A percentile compares a stretch with the other conserved stretches of the same genome.
Evolutionary conservation across 2,329 filamentous ascomycete genomes (phyloP).

Genomic region (Coleophoma cylindrospora): DNA sequence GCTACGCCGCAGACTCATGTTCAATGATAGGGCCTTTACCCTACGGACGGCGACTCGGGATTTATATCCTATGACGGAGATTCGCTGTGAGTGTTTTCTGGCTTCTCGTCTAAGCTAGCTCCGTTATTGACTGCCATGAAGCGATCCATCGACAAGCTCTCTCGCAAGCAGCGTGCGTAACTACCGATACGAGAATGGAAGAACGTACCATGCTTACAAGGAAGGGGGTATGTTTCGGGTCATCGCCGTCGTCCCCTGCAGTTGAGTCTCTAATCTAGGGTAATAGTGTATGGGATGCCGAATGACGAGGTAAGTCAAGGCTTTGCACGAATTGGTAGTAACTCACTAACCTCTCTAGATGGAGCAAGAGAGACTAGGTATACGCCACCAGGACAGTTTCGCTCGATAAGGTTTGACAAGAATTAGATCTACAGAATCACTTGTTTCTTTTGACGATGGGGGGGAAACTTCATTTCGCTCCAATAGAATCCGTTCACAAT

Average conservation of each 20-base stretch:
- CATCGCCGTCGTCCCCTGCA: no score
- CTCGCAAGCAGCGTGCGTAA: conserved; percentile 1
- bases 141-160: neutral
- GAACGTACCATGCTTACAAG: conserved; percentile 6
- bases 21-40: neutral
- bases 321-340: conserved; percentile 30
- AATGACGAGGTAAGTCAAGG: conserved; percentile 37
- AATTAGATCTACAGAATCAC: conserved; percentile 1
- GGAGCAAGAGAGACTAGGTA: conserved; percentile 2
- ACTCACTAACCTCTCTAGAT: conserved; percentile 38
- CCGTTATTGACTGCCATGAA: no score
- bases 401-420: neutral
- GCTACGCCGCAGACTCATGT: no score
- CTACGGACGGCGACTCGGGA: neutral
- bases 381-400: neutral
- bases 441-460: conserved; percentile 1
- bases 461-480: conserved; percentile 1
- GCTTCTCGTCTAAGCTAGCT: no score
- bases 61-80: neutral
- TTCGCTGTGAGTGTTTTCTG: neutral
- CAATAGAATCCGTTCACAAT: conserved; percentile 10
- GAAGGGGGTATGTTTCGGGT: neutral
- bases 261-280: no score
- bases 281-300: neutral
- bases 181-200: conserved; percentile 3